phyloP scores from a whole-genome alignment of 495 filamentous ascomycete genomes.

The Clohesyomyces aquaticus region DNA sequence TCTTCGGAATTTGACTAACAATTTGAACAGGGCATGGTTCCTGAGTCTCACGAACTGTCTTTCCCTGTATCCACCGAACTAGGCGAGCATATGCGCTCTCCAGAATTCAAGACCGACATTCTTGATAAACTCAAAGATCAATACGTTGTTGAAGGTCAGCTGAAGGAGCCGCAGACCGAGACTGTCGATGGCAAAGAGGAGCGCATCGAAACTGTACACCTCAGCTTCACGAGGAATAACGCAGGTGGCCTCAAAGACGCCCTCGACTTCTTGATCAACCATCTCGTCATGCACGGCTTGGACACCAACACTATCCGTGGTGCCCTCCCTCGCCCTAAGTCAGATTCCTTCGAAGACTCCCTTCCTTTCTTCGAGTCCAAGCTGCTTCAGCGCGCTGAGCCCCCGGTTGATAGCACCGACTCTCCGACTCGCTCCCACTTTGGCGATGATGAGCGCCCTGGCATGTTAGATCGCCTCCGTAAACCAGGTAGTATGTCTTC shows the following conservation, averaged over 20 bases:
- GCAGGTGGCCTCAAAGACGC: constrained; percentile 94
- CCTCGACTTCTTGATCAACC: constrained; percentile 86
- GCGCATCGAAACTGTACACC: constrained; percentile 57
- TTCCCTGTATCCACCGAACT: constrained; percentile 74
- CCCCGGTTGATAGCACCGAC: constrained; percentile 71
- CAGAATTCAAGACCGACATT: constrained; percentile 76
- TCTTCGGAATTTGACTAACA: too few relatives aligned
- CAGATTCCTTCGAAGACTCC: constrained; percentile 96
- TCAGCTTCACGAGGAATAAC: constrained; percentile 93
- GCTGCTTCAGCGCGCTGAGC: constrained; percentile 85
- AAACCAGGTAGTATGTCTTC: constrained; percentile 93
- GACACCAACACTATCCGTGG: constrained; percentile 87
- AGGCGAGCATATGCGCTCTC: constrained; percentile 74
- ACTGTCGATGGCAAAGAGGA: constrained; percentile 42
- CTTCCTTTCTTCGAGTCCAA: constrained; percentile 96
- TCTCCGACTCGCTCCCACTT: constrained; percentile 82
- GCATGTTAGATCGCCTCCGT: constrained; percentile 81
- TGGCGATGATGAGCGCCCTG: constrained; percentile 73
- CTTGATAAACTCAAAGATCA: constrained; percentile 82
- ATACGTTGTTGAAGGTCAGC: constrained; percentile 83
- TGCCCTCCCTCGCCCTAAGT: constrained; percentile 92
- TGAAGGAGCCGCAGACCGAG: constrained; percentile 52
- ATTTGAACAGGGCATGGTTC: constrained; percentile 85
- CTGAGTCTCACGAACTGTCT: constrained; percentile 88
- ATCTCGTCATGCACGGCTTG: constrained; percentile 80